Conservation (phyloP, 768 basidiomycete species). For the Fomitopsis pulvina region DNA sequence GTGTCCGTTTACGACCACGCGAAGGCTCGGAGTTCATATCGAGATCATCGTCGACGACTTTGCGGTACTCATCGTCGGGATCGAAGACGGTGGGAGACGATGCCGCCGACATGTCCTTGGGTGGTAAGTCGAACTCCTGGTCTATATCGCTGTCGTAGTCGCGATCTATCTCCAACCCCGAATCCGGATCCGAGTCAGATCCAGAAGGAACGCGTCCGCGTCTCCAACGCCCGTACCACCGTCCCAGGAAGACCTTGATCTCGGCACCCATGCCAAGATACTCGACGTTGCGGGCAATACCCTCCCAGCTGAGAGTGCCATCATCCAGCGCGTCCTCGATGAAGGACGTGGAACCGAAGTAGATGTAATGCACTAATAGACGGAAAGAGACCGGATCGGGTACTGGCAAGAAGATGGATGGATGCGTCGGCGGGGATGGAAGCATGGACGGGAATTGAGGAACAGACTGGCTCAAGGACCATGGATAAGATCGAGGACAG, state of each 20-base stretch:
- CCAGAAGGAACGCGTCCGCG: constrained; percentile 28
- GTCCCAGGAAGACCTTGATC: constrained; percentile 70
- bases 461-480: constrained; percentile 8
- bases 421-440: constrained; percentile 57
- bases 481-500: constrained; percentile 41
- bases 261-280: constrained; percentile 74
- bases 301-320: constrained; percentile 74
- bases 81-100: constrained; percentile 21
- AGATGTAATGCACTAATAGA: constrained; percentile 73
- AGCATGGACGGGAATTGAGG: constrained; percentile 59
- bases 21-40: constrained; percentile 13
- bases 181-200: constrained; percentile 17
- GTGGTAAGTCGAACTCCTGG: constrained; percentile 5
- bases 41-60: constrained; percentile 12
- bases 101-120: neutral
- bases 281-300: constrained; percentile 83
- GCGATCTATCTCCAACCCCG: constrained; percentile 30
- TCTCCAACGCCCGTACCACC: constrained; percentile 68
- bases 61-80: constrained; percentile 13
- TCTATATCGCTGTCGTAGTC: constrained; percentile 28
- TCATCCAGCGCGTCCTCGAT: constrained; percentile 64
- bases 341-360: constrained; percentile 61
- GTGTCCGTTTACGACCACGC: constrained; percentile 20
- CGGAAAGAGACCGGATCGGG: constrained; percentile 70
- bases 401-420: constrained; percentile 66